phyloP scores from a whole-genome alignment of 176 grass and related monocot genomes.

The Triticum timopheevii region DNA sequence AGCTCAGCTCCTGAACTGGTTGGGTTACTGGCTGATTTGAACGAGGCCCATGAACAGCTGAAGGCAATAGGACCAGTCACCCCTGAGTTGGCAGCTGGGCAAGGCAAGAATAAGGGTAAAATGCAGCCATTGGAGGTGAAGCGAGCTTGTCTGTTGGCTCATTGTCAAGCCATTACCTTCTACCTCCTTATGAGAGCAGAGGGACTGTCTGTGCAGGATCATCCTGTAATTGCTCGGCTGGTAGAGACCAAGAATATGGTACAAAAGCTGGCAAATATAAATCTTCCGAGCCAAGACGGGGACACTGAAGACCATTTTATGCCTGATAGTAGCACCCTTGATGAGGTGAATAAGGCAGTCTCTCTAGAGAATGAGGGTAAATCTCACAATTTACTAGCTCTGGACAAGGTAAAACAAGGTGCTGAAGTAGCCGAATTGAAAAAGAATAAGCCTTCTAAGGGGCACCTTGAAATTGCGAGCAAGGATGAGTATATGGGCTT shows the following conservation, averaged over 20 bases:
- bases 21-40: conserved; percentile 80
- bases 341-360: neutral
- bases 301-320: conserved; percentile 12
- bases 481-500: conserved; percentile 54
- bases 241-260: conserved; percentile 89
- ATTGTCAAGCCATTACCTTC: conserved; percentile 90
- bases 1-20: conserved; percentile 91
- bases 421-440: conserved; percentile 28
- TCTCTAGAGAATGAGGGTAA: conserved; percentile 20
- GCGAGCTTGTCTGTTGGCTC: conserved; percentile 66
- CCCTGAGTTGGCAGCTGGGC: conserved; percentile 35
- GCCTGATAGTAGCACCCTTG: neutral
- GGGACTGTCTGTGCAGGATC: conserved; percentile 75
- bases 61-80: conserved; percentile 44
- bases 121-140: conserved; percentile 67
- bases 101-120: conserved; percentile 39
- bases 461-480: conserved; percentile 30
- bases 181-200: conserved; percentile 96
- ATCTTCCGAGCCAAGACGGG: conserved; percentile 14
- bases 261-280: conserved; percentile 47
- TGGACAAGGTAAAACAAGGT: conserved; percentile 40
- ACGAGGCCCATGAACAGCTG: conserved; percentile 67
- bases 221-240: conserved; percentile 84
- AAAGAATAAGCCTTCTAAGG: conserved; percentile 30
- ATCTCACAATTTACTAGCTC: neutral